Conservation (phyloP, 257 asterid genomes). For the Solanum chiquidenum region DNA sequence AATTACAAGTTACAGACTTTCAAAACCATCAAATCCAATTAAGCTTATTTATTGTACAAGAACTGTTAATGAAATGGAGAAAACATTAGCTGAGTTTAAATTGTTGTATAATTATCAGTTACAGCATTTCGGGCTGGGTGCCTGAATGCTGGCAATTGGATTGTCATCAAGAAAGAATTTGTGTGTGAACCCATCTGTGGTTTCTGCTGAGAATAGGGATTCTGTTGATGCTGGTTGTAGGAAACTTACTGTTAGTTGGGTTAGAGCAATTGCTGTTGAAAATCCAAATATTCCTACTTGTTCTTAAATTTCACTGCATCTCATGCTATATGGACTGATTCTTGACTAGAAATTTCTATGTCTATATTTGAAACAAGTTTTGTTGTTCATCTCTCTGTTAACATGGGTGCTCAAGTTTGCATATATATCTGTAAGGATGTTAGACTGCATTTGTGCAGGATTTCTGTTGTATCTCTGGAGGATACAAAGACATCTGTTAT, state of each 20-base stretch:
- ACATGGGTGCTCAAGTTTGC: not conserved
- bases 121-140: slow-evolving; percentile 50
- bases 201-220: slow-evolving; percentile 88
- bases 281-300: slow-evolving; percentile 70
- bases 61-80: slow-evolving; percentile 98
- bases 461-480: not conserved
- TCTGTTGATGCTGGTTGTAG: slow-evolving; percentile 94
- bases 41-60: slow-evolving; percentile 90
- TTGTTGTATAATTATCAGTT: slow-evolving; percentile 68
- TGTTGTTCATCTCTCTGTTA: not conserved
- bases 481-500: not conserved
- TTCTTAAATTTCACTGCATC: not conserved
- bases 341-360: not conserved
- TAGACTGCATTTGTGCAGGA: not conserved
- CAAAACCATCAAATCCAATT: slow-evolving; percentile 63
- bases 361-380: not conserved
- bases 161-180: slow-evolving; percentile 90
- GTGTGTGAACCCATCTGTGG: slow-evolving; percentile 77
- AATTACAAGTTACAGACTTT: slow-evolving; percentile 73
- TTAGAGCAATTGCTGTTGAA: slow-evolving; percentile 60
- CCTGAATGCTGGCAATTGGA: slow-evolving; percentile 70
- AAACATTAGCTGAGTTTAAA: slow-evolving; percentile 84
- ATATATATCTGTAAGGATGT: not conserved
- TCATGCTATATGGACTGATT: not conserved
- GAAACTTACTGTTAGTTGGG: slow-evolving; percentile 94